Conservation (phyloP, 2,329 filamentous ascomycete species). For the Penicillium sp. region DNA sequence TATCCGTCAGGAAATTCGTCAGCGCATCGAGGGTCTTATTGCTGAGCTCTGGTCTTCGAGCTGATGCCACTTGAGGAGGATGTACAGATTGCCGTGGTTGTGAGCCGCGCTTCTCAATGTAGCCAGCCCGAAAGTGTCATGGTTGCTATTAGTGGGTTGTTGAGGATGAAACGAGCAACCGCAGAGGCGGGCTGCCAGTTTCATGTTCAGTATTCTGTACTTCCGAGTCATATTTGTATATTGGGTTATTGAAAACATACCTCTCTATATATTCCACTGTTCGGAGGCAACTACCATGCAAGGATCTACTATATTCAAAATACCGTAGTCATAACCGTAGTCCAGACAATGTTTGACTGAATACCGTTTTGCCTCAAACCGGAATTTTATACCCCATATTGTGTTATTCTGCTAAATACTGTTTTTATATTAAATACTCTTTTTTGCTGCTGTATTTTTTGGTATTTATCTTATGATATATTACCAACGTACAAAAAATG, state of each 20-base stretch:
- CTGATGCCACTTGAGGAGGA: not conserved
- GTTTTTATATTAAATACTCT: no score
- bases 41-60: constrained; percentile 11
- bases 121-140: not conserved
- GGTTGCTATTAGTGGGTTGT: not conserved
- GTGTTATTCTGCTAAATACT: no score
- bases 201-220: not conserved
- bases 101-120: not conserved
- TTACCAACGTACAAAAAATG: no score
- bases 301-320: no score
- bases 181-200: not conserved
- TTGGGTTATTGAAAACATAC: not conserved
- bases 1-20: constrained; percentile 29
- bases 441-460: no score
- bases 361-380: no score
- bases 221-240: not conserved
- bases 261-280: not conserved
- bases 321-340: no score
- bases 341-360: no score
- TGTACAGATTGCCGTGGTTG: not conserved
- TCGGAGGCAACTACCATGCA: not conserved
- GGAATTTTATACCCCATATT: no score
- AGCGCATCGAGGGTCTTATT: constrained; percentile 23
- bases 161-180: no score
- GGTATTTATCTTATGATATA: no score